Evolutionary conservation across 208 protist species (phyloP).

Genomic region (Acanthamoeba culbertsoni): DNA sequence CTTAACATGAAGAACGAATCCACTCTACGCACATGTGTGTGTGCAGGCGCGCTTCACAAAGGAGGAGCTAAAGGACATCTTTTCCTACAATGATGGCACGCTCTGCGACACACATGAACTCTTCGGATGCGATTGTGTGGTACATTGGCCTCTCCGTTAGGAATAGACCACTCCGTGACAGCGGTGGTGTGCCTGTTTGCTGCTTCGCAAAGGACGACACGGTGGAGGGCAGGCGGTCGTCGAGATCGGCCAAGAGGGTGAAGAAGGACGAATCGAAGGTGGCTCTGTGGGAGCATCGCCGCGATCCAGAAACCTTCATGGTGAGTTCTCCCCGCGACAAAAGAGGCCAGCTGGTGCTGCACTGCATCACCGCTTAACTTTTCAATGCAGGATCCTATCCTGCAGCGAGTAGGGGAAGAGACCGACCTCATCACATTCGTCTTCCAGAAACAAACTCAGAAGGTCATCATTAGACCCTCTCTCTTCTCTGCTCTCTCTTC

Average conservation of each 20-base stretch:
- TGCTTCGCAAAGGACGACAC: background rate
- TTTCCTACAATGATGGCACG: constrained; percentile 89
- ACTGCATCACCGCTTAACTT: background rate
- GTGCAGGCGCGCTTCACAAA: constrained; percentile 88
- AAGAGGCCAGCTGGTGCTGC: background rate
- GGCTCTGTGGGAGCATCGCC: background rate
- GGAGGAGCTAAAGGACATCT: constrained; percentile 93
- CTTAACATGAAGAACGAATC: background rate
- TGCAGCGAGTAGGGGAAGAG: constrained; percentile 36
- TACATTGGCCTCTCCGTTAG: too few species aligned
- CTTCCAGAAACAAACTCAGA: constrained; percentile 48
- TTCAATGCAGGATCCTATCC: background rate
- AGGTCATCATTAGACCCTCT: background rate
- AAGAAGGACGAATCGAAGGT: background rate
- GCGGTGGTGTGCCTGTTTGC: background rate
- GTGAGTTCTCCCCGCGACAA: background rate
- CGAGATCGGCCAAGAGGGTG: background rate
- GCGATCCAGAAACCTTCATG: constrained; percentile 13
- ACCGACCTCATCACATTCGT: constrained; percentile 46
- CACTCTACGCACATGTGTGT: background rate
- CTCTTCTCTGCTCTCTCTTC: background rate
- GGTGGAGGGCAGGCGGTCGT: background rate
- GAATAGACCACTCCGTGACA: background rate
- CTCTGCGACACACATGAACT: constrained; percentile 94
- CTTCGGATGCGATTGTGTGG: constrained; percentile 85